A percentile compares a stretch with the other conserved stretches of the same genome.
phyloP scores from a whole-genome alignment of 73 alveolate species.

The Stentor roeselii region DNA sequence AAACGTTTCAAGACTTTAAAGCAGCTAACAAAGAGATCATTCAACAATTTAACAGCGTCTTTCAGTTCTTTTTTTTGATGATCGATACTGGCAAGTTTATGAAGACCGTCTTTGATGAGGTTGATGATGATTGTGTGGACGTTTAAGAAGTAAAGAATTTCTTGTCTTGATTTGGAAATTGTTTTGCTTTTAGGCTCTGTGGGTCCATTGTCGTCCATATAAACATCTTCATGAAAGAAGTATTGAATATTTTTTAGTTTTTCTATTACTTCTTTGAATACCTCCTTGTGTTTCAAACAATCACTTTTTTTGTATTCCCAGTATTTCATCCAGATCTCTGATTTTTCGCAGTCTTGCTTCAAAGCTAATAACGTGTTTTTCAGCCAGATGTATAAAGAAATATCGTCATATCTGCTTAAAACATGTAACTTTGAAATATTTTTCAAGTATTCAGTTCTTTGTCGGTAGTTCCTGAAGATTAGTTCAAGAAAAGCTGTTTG shows the following conservation, averaged over 20 bases:
- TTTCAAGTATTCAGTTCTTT: background rate
- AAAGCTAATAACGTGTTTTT: background rate
- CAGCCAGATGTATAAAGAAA: background rate
- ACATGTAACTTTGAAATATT: background rate
- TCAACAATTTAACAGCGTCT: background rate
- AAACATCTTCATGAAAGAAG: constrained; percentile 1
- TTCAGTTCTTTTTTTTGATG: background rate
- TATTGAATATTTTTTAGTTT: background rate
- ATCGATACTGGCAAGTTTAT: constrained; percentile 1
- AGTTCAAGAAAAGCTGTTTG: background rate
- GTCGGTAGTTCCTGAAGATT: background rate
- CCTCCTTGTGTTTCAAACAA: background rate
- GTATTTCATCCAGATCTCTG: constrained; percentile 5
- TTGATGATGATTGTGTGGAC: background rate
- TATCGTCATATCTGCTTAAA: background rate
- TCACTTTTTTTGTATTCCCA: background rate
- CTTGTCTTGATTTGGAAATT: background rate
- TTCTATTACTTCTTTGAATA: background rate
- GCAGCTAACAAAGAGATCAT: constrained; percentile 31
- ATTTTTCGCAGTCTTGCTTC: background rate
- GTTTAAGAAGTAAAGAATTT: constrained; percentile 2
- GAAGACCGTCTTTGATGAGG: constrained; percentile 19
- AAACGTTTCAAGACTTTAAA: constrained; percentile 35
- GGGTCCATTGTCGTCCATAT: background rate
- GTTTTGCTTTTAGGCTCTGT: background rate